These are phyloP conservation scores for Termitomyces sp. DNA, from an alignment of 768 basidiomycete species.

Conservation along the genomic window DNA sequence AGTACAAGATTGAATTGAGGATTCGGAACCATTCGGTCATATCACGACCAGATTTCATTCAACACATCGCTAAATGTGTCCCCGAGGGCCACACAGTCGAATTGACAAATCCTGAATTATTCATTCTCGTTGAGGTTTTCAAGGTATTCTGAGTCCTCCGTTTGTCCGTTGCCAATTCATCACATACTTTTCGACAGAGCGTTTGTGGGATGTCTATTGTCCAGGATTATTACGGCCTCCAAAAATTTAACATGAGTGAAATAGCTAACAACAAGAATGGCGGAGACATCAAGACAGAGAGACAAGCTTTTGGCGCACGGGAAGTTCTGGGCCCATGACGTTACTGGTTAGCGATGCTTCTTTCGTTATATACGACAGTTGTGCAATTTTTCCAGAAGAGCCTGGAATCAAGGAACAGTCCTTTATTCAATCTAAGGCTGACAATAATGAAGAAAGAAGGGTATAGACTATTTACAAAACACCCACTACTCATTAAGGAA, in stretches of 20 bases:
- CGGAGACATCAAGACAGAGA: slow-evolving; percentile 20
- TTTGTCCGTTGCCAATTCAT: not conserved
- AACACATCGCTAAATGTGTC: slow-evolving; percentile 65
- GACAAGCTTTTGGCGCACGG: slow-evolving; percentile 7
- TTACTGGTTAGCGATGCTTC: not conserved
- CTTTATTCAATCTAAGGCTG: not conserved
- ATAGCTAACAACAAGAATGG: slow-evolving; percentile 49
- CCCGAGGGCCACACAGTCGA: slow-evolving; percentile 66
- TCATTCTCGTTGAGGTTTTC: slow-evolving; percentile 78
- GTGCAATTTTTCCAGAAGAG: not conserved
- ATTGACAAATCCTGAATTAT: slow-evolving; percentile 61
- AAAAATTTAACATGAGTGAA: slow-evolving; percentile 79
- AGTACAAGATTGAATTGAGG: slow-evolving; percentile 83
- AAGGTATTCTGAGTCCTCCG: slow-evolving; percentile 48
- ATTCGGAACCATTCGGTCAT: slow-evolving; percentile 75
- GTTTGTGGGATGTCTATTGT: slow-evolving; percentile 74
- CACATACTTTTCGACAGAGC: slow-evolving; percentile 37
- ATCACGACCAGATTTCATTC: slow-evolving; percentile 51
- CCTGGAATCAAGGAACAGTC: not conserved
- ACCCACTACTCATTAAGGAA: not conserved
- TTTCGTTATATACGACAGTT: not conserved
- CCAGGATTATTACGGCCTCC: slow-evolving; percentile 61
- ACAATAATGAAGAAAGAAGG: not conserved
- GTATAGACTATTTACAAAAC: not conserved
- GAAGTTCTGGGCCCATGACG: not conserved